Evolutionary conservation across 148 eudicot species (phyloP).

Genomic region (Suaeda aralocaspica): DNA sequence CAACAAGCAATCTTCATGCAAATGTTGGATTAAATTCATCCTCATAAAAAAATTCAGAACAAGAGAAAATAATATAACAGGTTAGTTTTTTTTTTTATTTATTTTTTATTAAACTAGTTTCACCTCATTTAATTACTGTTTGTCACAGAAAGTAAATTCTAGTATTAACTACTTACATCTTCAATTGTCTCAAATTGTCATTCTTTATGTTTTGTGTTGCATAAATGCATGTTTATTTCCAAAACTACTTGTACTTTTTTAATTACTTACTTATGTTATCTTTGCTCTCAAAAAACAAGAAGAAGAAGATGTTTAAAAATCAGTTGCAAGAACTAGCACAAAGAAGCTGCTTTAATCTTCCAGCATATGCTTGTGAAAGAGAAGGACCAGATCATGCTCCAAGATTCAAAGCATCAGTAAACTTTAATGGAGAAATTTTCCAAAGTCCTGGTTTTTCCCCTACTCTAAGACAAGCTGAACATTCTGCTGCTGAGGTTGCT

Average conservation of each 20-base stretch:
- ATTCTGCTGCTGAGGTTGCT: slow-evolving; percentile 49
- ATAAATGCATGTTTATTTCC: slow-evolving; percentile 13
- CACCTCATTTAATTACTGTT: slow-evolving; percentile 21
- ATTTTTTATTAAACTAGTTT: background rate
- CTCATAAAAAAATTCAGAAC: background rate
- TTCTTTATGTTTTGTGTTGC: background rate
- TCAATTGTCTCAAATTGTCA: slow-evolving; percentile 5
- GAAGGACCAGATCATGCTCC: slow-evolving; percentile 66
- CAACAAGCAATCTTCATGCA: slow-evolving; percentile 26
- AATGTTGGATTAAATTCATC: background rate
- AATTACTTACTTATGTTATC: background rate
- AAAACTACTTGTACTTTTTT: too few relatives aligned
- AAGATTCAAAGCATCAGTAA: slow-evolving; percentile 42
- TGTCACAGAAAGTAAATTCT: background rate
- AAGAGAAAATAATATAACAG: background rate
- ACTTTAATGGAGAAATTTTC: slow-evolving; percentile 49
- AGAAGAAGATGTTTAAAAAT: slow-evolving; percentile 38
- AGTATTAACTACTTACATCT: background rate
- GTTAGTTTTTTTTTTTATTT: background rate
- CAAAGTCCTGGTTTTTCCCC: slow-evolving; percentile 33
- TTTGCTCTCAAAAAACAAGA: background rate
- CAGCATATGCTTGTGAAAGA: slow-evolving; percentile 37
- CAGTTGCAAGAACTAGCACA: slow-evolving; percentile 52
- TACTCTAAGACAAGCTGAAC: slow-evolving; percentile 49
- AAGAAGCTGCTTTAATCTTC: slow-evolving; percentile 49